Percentiles rank a stretch among this genome's conserved stretches.
These are phyloP conservation scores for Pythium brassicae DNA, from an alignment of 352 stramenopile species.

Conservation along the genomic window DNA sequence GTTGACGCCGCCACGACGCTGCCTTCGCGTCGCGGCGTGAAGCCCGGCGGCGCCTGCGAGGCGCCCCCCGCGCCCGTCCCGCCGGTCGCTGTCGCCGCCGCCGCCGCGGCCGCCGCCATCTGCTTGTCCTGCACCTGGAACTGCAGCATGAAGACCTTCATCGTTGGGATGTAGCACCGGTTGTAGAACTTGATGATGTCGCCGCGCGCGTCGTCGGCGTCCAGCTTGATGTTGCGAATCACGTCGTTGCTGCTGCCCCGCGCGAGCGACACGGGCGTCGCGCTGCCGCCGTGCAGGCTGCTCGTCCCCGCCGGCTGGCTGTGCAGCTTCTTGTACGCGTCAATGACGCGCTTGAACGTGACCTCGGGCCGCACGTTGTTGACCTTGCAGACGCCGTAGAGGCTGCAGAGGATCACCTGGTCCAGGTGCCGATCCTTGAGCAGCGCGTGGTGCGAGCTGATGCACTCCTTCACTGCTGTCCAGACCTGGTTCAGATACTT, in stretches of 20 bases:
- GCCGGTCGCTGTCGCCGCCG: slow-evolving; percentile 33
- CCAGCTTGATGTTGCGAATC: slow-evolving; percentile 78
- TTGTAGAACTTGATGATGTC: slow-evolving; percentile 92
- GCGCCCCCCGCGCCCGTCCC: slow-evolving; percentile 6
- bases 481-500: slow-evolving; percentile 83
- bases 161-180: slow-evolving; percentile 70
- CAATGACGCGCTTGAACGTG: slow-evolving; percentile 77
- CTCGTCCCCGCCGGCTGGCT: slow-evolving; percentile 24
- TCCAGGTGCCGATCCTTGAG: slow-evolving; percentile 77
- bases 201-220: slow-evolving; percentile 46
- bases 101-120: slow-evolving; percentile 65
- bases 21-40: slow-evolving; percentile 31
- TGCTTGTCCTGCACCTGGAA: slow-evolving; percentile 84
- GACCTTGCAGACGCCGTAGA: slow-evolving; percentile 86
- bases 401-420: slow-evolving; percentile 76
- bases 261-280: slow-evolving; percentile 23
- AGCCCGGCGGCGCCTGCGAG: slow-evolving; percentile 28
- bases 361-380: slow-evolving; percentile 58
- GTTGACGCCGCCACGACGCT: slow-evolving; percentile 44
- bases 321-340: slow-evolving; percentile 71
- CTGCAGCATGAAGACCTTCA: slow-evolving; percentile 86
- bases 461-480: slow-evolving; percentile 81
- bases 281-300: slow-evolving; percentile 2
- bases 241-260: slow-evolving; percentile 46
- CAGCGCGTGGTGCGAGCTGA: slow-evolving; percentile 57